Conservation (phyloP, 257 asterid genomes). For the Solanum bulbocastanum region DNA sequence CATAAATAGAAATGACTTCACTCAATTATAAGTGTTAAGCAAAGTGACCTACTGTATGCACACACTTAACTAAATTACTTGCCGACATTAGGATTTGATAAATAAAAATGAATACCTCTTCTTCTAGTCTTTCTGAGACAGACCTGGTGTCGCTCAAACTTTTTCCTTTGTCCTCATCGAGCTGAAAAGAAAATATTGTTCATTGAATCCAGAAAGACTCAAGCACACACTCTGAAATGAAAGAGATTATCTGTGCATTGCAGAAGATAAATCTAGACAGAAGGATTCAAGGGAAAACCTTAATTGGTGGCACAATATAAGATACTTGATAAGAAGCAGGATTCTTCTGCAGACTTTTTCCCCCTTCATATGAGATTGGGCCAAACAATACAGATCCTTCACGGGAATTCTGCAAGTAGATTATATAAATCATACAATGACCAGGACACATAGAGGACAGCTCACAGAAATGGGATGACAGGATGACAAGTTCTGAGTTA, state of each 20-base stretch:
- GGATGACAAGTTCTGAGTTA: background rate
- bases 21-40: background rate
- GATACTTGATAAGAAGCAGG: constrained; percentile 67
- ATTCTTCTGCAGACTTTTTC: constrained; percentile 48
- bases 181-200: constrained; percentile 23
- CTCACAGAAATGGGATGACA: background rate
- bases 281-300: constrained; percentile 36
- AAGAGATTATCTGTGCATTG: background rate
- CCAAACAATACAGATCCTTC: constrained; percentile 85
- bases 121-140: constrained; percentile 63
- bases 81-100: background rate
- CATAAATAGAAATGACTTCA: background rate
- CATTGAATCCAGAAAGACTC: constrained; percentile 5
- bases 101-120: constrained; percentile 44
- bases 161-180: constrained; percentile 70
- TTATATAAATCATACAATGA: background rate
- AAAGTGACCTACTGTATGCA: background rate
- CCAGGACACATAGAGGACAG: background rate
- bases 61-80: background rate
- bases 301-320: constrained; percentile 66
- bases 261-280: constrained; percentile 8
- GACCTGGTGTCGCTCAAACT: constrained; percentile 47
- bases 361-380: constrained; percentile 60
- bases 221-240: background rate
- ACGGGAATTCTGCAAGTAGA: constrained; percentile 52